phyloP scores from a whole-genome alignment of 2,329 filamentous ascomycete genomes.

The Raffaelea deltoideospora region DNA sequence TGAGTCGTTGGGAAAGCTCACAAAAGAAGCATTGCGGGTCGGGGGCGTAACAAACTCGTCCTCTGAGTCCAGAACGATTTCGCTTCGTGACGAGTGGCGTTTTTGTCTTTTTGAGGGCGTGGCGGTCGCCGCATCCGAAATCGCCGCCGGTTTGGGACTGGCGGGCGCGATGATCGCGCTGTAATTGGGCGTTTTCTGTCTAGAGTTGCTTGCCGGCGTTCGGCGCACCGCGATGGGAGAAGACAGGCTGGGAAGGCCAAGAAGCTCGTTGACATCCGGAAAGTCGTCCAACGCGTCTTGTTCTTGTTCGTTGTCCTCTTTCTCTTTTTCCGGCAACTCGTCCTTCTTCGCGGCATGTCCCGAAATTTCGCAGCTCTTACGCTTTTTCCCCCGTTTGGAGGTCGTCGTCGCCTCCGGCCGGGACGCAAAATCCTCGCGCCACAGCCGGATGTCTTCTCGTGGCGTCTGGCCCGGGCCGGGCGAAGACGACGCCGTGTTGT shows the following conservation, averaged over 20 bases:
- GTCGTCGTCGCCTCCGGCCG: conserved; percentile 19
- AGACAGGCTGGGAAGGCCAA: conserved; percentile 24
- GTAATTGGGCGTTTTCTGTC: not conserved
- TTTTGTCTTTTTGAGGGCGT: conserved; percentile 6
- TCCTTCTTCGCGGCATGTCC: not conserved
- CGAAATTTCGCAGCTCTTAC: conserved; percentile 33
- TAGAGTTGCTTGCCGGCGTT: not conserved
- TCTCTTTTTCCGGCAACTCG: conserved; percentile 8
- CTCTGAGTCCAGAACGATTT: conserved; percentile 39
- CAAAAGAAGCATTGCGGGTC: conserved; percentile 18
- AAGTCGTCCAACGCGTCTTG: conserved; percentile 28
- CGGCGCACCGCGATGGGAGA: conserved; percentile 13
- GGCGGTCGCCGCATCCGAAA: not conserved
- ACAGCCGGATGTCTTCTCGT: conserved; percentile 22
- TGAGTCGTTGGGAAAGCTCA: conserved; percentile 9
- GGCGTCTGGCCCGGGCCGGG: conserved; percentile 1
- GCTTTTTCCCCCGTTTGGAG: conserved; percentile 30
- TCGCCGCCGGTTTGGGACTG: not conserved
- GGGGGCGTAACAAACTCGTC: conserved; percentile 34
- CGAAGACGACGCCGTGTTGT: conserved; percentile 8
- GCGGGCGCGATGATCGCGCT: not conserved
- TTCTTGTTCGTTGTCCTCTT: conserved; percentile 13
- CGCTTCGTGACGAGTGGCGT: conserved; percentile 9
- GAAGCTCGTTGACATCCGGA: conserved; percentile 35
- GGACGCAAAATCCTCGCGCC: conserved; percentile 26